These are phyloP conservation scores for Alternaria incomplexa DNA, from an alignment of 2,329 filamentous ascomycete species.

Conservation along the genomic window DNA sequence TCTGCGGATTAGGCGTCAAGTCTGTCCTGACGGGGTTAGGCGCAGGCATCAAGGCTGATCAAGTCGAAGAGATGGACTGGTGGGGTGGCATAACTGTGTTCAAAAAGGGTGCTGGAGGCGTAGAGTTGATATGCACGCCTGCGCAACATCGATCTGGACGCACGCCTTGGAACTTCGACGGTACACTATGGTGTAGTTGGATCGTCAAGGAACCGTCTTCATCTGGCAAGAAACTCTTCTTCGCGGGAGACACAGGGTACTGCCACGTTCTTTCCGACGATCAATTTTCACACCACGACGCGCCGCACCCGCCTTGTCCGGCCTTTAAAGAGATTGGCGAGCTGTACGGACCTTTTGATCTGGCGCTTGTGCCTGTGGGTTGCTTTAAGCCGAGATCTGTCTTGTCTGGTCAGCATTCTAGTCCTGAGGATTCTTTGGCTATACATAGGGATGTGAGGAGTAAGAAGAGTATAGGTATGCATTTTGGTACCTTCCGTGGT, in stretches of 20 bases:
- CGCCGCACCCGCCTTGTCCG: conserved; percentile 53
- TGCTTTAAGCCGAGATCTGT: conserved; percentile 55
- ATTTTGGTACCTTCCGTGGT: conserved; percentile 58
- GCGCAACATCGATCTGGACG: conserved; percentile 57
- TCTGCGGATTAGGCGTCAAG: conserved; percentile 52
- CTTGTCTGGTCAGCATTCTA: conserved; percentile 55
- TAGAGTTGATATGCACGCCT: conserved; percentile 54
- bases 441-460: conserved; percentile 57
- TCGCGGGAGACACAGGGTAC: conserved; percentile 60
- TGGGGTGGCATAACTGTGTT: conserved; percentile 53
- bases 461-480: conserved; percentile 59
- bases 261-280: conserved; percentile 43
- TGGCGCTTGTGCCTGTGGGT: conserved; percentile 58
- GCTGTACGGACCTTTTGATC: conserved; percentile 56
- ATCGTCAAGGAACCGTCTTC: conserved; percentile 41
- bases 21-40: conserved; percentile 47
- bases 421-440: conserved; percentile 55
- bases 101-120: conserved; percentile 43
- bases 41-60: conserved; percentile 44
- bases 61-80: conserved; percentile 59
- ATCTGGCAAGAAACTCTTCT: conserved; percentile 50
- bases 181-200: conserved; percentile 59
- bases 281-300: conserved; percentile 38
- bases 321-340: conserved; percentile 57
- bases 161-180: conserved; percentile 47